Percentiles rank a stretch among this genome's conserved stretches.
Evolutionary conservation across 1,284 basidiomycete species (phyloP).

Genomic region (Flammula alnicola): DNA sequence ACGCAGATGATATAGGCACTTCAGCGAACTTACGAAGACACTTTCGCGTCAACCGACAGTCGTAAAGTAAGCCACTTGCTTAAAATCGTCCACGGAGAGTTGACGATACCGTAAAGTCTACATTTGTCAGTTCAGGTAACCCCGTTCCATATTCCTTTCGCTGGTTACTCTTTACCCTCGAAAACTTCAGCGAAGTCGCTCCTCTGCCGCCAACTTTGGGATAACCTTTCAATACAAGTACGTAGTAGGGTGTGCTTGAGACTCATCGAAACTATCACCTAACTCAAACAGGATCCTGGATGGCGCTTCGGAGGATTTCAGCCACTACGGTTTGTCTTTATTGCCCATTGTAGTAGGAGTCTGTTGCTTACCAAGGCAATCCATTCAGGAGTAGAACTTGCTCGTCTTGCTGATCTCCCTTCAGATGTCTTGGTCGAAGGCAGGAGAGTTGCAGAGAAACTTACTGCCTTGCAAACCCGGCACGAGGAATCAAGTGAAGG

Average conservation of each 20-base stretch:
- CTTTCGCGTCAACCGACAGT: conserved; percentile 75
- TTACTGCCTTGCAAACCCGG: conserved; percentile 63
- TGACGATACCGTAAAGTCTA: conserved; percentile 51
- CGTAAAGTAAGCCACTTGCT: conserved; percentile 59
- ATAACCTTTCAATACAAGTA: conserved; percentile 84
- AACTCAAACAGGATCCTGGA: conserved; percentile 59
- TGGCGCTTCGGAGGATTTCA: conserved; percentile 58
- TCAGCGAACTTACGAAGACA: conserved; percentile 68
- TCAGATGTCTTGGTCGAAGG: conserved; percentile 65
- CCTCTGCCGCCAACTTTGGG: conserved; percentile 60
- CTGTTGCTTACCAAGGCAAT: conserved; percentile 5
- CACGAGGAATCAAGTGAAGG: conserved; percentile 64
- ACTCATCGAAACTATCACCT: neutral
- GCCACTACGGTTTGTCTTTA: conserved; percentile 64
- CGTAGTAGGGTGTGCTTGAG: conserved; percentile 17
- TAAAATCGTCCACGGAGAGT: neutral
- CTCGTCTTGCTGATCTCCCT: conserved; percentile 83
- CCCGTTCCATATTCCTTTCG: neutral
- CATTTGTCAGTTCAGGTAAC: conserved; percentile 83
- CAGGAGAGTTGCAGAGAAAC: conserved; percentile 59
- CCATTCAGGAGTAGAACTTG: conserved; percentile 75
- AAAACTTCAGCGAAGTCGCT: conserved; percentile 55
- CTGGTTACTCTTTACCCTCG: no score
- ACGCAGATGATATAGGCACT: conserved; percentile 57
- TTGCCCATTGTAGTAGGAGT: neutral